Conservation (phyloP, 176 grass and related monocot genomes). For the Oryza glaberrima region DNA sequence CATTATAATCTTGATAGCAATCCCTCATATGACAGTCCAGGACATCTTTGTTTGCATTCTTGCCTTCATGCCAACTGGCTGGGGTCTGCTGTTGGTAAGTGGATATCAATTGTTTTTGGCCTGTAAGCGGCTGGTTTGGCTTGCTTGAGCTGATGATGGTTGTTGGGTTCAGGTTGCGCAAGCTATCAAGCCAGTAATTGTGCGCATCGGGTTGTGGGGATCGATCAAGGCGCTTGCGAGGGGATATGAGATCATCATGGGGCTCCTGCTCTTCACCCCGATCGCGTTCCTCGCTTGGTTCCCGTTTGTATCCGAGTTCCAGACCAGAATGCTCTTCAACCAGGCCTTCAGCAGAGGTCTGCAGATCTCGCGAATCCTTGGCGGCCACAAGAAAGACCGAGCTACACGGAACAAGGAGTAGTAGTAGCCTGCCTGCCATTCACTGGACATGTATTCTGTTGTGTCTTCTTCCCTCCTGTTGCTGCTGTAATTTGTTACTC, state of each 20-base stretch:
- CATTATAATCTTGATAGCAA: constrained; percentile 72
- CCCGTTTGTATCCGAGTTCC: constrained; percentile 91
- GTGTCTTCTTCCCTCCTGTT: too few relatives aligned
- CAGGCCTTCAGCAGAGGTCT: constrained; percentile 94
- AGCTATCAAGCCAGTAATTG: constrained; percentile 53
- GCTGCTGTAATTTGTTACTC: background rate
- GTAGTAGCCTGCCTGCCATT: constrained; percentile 9
- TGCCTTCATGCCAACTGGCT: constrained; percentile 95
- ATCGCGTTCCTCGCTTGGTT: constrained; percentile 91
- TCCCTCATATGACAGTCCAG: constrained; percentile 80
- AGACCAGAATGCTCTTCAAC: constrained; percentile 97
- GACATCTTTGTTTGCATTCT: constrained; percentile 92
- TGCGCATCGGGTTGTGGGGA: constrained; percentile 53
- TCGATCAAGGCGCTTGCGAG: constrained; percentile 77
- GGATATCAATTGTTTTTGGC: background rate
- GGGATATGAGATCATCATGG: constrained; percentile 92
- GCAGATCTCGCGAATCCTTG: constrained; percentile 90
- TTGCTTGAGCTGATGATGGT: background rate
- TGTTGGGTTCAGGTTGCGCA: constrained; percentile 65
- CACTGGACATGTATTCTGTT: too few relatives aligned
- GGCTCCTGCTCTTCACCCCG: constrained; percentile 82
- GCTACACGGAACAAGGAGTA: constrained; percentile 67
- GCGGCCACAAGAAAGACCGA: constrained; percentile 81
- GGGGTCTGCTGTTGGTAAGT: constrained; percentile 85
- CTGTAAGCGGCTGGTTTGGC: background rate